A percentile compares a stretch with the other conserved stretches of the same genome.
Evolutionary conservation across 2,329 filamentous ascomycete species (phyloP).

Genomic region (Fusarium succisae): DNA sequence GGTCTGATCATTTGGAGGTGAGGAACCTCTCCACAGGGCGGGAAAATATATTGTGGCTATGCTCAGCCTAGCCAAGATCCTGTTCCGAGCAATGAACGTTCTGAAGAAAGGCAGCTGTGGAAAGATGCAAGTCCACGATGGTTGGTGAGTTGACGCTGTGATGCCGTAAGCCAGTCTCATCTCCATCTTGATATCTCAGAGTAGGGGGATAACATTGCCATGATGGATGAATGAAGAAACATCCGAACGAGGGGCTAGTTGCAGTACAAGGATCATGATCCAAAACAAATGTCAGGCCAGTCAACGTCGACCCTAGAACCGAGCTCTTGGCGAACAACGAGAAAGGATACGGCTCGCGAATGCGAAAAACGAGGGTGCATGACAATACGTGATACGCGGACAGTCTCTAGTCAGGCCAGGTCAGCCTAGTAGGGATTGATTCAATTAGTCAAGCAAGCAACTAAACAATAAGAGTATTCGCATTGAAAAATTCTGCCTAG

Average conservation of each 20-base stretch:
- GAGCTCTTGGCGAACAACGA: slow-evolving; percentile 1
- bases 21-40: neutral
- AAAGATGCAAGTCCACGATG: no score
- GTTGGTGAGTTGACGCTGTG: neutral
- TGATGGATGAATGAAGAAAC: neutral
- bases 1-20: neutral
- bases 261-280: neutral
- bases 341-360: neutral
- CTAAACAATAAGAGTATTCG: neutral
- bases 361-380: neutral
- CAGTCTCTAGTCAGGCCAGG: neutral
- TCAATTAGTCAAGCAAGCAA: neutral
- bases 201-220: neutral
- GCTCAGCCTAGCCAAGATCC: neutral
- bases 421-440: neutral
- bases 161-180: neutral
- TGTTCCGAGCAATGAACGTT: neutral
- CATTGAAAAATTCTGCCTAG: neutral
- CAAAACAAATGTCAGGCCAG: neutral
- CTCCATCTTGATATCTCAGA: neutral
- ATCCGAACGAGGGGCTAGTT: neutral
- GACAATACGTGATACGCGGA: slow-evolving; percentile 18
- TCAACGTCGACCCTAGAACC: neutral
- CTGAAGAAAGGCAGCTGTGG: neutral
- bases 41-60: neutral